Base-by-base conservation (phyloP, 2,329 filamentous ascomycete genomes). In the Fusarium heterosporum region DNA sequence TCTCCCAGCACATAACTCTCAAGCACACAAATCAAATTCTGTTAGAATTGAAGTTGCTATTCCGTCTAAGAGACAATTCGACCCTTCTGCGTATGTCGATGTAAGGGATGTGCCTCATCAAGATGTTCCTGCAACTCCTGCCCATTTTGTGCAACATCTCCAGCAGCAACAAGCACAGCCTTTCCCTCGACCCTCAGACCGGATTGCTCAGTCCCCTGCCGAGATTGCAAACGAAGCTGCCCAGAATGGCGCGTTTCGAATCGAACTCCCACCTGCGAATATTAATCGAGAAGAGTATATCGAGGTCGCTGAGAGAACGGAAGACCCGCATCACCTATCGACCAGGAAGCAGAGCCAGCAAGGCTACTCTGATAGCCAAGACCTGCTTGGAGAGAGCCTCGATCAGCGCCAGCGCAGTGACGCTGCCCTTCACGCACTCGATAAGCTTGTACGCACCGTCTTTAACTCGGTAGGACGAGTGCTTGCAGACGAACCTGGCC, bases 381-480 rank as follows among this genome's bases (percentile, higher is more conserved):
- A 85, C 48, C 77, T 87, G 4, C 80, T 90, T 19, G 83, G 87
- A 16, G 79, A 89, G 42, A 88, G 87, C 40, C 81, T 93, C 4
- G 93, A 96, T 73, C 92, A 97, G 76, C 90, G 90, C 49, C 90
- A 96, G 71, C 89, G 93, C 72, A 91, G 90, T 6, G 90, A 97
- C 70, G 84, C 87, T 12, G 90, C 92, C 41, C 83, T 94, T 43
- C 81, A 89, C 52, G 88, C 89, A 54, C 80, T 99, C 13, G 86
- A 90, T 55, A 85, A 86, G 36, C 85, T 93, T 46, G 81, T 96
- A 5, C 83, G 88, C 52, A 87, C 89, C 25, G 84, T 97, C 16
- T 93, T 94, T 69, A 86, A 92, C 66, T 90, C 91, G 7, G 93
- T 97, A 73, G 89, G 93, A 71, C 86, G 88, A 55, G 75, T 83